These are phyloP conservation scores for Penicillium sp. DNA, from an alignment of 2,329 filamentous ascomycete species.

Conservation along the genomic window DNA sequence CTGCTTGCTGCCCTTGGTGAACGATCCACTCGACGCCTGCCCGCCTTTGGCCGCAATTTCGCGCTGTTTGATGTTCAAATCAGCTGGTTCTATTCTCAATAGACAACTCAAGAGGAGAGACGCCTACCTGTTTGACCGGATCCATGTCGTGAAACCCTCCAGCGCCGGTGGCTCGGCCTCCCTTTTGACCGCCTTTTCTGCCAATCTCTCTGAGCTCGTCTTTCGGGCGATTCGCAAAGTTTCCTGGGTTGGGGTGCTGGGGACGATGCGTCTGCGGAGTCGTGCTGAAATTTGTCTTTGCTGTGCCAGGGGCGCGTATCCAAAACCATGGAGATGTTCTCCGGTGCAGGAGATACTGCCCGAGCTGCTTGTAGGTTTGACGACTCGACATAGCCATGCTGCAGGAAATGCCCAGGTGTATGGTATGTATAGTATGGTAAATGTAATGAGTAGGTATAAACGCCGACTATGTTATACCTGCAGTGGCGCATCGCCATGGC, in stretches of 20 bases:
- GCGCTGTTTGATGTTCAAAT: conserved; percentile 16
- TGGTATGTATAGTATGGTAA: not conserved
- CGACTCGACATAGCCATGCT: conserved; percentile 9
- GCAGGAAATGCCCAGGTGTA: not conserved
- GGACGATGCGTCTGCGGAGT: not conserved
- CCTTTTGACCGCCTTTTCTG: conserved; percentile 25
- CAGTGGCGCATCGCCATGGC: not conserved
- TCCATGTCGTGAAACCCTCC: conserved; percentile 28
- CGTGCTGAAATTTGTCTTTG: not conserved
- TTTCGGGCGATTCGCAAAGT: conserved; percentile 31
- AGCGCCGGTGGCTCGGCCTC: conserved; percentile 23
- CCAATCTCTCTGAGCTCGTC: conserved; percentile 23
- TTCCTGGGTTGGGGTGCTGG: conserved; percentile 29
- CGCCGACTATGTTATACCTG: too few relatives aligned
- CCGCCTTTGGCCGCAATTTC: conserved; percentile 24
- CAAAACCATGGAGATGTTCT: not conserved
- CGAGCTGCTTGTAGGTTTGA: not conserved
- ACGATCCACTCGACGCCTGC: conserved; percentile 11
- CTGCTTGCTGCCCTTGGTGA: conserved; percentile 9
- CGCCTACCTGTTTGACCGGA: conserved; percentile 26
- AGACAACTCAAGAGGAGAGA: not conserved
- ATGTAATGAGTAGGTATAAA: too few relatives aligned
- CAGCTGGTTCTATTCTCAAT: not conserved
- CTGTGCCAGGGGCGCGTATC: not conserved
- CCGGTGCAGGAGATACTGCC: conserved; percentile 1